Base-by-base conservation (phyloP, 2,329 filamentous ascomycete species). In the Fusarium domesticum region DNA sequence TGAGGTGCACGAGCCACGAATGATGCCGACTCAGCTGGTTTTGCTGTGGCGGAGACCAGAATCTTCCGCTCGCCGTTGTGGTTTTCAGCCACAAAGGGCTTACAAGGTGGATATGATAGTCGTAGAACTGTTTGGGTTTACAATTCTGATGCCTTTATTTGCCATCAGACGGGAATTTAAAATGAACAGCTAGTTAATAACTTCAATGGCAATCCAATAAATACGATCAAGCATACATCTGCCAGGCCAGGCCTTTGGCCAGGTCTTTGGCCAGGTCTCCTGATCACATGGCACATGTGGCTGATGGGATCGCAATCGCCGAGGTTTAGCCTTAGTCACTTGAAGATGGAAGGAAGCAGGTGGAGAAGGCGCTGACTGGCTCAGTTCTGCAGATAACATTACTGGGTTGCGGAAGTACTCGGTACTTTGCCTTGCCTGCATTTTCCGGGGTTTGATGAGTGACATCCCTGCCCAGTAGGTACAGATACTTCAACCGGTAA, bases 1-100 rank as follows among this genome's bases (percentile, higher is more conserved):
- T 59, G 53, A 55, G 50, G 54, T 54, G 57, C 58, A 60, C 57
- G 42, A 61, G 59, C 59, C 59, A 61, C 57, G 39, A 47, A 61
- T 56, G 58, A 60, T 59, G 57, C 51, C 42, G 45, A 41, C 42
- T 54, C 50, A 48, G 43, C 14, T 54, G 47, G 42, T 40, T 42
- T 43, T 37, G 45, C 31, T 42, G 43, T 47, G 43, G 50, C 49
- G 43, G 45, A 53, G 20, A 34, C 32, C 33, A 37, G 39, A 42
- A 56, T 57, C 42, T 57, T 54, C 54, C 52, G 54, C 35, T 17
- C 20, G 42, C 44, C 50, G 39, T 8, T 11, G 23, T 4, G n/a
- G 23, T 28, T 10, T 15, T 23, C n/a, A 41, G 40, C 45, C 45
- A 37, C 45, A n/a, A 5, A 12, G 36, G 12, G 28, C 18, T 28